A percentile compares a stretch with the other conserved stretches of the same genome.
Evolutionary conservation across 306 rosid genomes (phyloP).

Genomic region (Begonia peltatifolia): DNA sequence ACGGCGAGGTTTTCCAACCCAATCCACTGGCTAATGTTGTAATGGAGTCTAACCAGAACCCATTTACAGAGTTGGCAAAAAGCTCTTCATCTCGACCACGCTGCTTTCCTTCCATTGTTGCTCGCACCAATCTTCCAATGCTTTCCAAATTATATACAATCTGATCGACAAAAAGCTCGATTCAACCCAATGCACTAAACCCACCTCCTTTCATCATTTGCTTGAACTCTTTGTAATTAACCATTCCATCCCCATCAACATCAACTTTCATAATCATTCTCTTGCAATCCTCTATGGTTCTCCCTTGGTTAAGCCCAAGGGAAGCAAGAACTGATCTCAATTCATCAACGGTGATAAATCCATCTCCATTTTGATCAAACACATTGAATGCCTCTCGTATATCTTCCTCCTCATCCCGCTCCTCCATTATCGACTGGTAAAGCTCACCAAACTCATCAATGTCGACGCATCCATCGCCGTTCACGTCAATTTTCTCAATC

Average conservation of each 20-base stretch:
- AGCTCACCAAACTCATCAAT: constrained; percentile 57
- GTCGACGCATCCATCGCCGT: constrained; percentile 70
- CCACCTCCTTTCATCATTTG: constrained; percentile 79
- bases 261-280: constrained; percentile 77
- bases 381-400: constrained; percentile 81
- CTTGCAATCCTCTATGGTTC: constrained; percentile 68
- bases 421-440: constrained; percentile 53
- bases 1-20: too few relatives aligned
- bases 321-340: constrained; percentile 51
- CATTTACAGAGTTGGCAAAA: too few relatives aligned
- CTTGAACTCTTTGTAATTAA: constrained; percentile 62
- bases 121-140: too few relatives aligned
- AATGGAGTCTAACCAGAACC: too few relatives aligned
- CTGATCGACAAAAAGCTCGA: too few relatives aligned
- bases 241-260: constrained; percentile 82
- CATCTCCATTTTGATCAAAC: constrained; percentile 73
- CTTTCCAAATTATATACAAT: too few relatives aligned
- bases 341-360: constrained; percentile 76
- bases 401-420: constrained; percentile 58
- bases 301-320: constrained; percentile 68
- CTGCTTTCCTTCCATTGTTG: too few relatives aligned
- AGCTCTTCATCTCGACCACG: too few relatives aligned
- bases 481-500: constrained; percentile 54
- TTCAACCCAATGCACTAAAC: constrained; percentile 27
- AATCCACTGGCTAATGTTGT: too few relatives aligned